Conservation (phyloP, 108 stramenopile genomes). For the Craspedostauros australis region DNA sequence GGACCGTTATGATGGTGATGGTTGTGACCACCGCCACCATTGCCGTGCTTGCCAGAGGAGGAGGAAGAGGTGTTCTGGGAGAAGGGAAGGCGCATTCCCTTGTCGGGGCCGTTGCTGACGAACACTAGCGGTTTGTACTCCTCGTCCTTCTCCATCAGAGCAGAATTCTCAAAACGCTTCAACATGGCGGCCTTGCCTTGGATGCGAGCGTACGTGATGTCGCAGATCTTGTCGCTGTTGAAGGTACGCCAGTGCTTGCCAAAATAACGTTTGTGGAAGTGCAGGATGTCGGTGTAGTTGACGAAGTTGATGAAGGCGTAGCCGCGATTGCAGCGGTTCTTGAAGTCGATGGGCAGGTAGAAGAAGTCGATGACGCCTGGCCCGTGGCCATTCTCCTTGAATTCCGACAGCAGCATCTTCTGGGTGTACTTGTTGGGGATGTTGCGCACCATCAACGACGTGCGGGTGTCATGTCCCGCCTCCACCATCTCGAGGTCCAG, state of each 20-base stretch:
- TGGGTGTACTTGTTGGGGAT: constrained; percentile 99
- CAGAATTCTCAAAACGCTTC: constrained; percentile 96
- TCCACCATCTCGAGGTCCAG: constrained; percentile 69
- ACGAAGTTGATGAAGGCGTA: constrained; percentile 99
- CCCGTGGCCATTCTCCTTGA: constrained; percentile 82
- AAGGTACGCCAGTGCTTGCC: constrained; percentile 93
- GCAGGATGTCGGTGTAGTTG: constrained; percentile 79
- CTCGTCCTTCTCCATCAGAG: constrained; percentile 96
- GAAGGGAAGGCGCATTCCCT: constrained; percentile 45
- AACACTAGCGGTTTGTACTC: constrained; percentile 93
- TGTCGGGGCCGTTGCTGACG: constrained; percentile 51
- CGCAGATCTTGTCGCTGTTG: constrained; percentile 98
- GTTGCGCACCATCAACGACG: constrained; percentile 98
- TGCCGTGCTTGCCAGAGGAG: too few species aligned
- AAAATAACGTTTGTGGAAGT: constrained; percentile 86
- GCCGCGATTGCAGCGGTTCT: constrained; percentile 98
- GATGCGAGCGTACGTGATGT: constrained; percentile 97
- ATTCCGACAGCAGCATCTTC: constrained; percentile 93
- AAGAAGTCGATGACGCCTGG: constrained; percentile 96
- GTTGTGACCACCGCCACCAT: too few species aligned
- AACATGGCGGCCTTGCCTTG: constrained; percentile 97
- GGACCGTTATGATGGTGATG: too few species aligned
- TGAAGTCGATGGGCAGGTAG: constrained; percentile 99
- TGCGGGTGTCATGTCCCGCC: constrained; percentile 81
- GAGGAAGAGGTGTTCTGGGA: too few species aligned